Base-by-base conservation (phyloP, 2,329 filamentous ascomycete species). In the Talaromyces pinophilus region DNA sequence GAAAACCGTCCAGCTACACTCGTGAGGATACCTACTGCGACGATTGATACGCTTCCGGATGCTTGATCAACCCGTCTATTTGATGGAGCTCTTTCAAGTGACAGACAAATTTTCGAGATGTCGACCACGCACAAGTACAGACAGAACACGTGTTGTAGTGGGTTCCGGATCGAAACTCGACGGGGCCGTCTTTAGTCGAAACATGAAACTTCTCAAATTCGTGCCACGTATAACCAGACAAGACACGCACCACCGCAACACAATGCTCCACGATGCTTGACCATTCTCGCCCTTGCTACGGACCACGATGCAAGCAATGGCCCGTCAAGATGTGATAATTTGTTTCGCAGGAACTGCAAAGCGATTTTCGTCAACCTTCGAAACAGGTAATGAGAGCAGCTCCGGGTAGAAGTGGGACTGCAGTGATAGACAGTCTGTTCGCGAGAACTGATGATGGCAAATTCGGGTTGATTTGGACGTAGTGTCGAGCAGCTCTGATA, bases 1-100 rank as follows among this genome's bases (percentile, higher is more conserved):
- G 62, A 70, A 57, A 69, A 69, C 25, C 70, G 81, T 35, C 79
- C 79, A 62, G 76, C 79, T 59, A 80, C 79, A 10, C 70, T 82
- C 65, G 80, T 82, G 67, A 77, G 80, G 66, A 81, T 82, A 67
- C 79, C 80, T 17, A 50, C 73, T 74, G 60, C 74, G 76, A 59
- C 70, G 70, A 69, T 66, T 67, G 59, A 71, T 71, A 44, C 62
- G 25, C 55, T 63, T 44, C 25, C 40, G 6, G 59, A 54, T 59
- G 57, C 59, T 30, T 60, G 57, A 60, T 30, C 22, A 15, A 19
- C 22, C 19, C 19, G n/a, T 25, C 38, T 46, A 46, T 46, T 46
- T 40, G 22, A 42, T 30, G n/a, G 15, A 8, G 33, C 33, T 25
- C 33, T 40, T 57, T 30, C 7, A 30, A 33, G 28, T 17, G 28